Conservation (phyloP, 1,139 yeast genomes). For the Taiozyma sp. region DNA sequence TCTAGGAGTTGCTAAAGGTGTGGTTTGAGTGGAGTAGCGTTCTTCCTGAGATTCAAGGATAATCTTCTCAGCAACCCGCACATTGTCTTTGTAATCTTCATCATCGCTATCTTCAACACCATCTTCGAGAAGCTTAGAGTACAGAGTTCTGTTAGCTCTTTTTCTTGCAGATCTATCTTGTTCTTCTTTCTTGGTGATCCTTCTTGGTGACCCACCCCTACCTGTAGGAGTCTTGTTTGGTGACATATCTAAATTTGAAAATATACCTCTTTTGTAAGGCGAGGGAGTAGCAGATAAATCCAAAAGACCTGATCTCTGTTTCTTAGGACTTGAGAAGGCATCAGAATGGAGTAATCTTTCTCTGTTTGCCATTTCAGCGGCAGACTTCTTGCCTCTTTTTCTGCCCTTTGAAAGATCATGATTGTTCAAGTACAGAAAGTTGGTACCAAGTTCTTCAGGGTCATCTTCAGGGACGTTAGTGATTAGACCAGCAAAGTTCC, state of each 20-base stretch:
- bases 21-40: slow-evolving; percentile 12
- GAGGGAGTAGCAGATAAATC: slow-evolving; percentile 11
- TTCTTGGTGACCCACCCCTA: slow-evolving; percentile 35
- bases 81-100: slow-evolving; percentile 34
- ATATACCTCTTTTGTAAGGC: slow-evolving; percentile 24
- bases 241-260: slow-evolving; percentile 11
- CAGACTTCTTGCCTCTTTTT: not conserved
- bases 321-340: slow-evolving; percentile 20
- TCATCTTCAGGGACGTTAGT: not conserved
- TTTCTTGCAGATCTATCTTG: slow-evolving; percentile 45
- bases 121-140: slow-evolving; percentile 33
- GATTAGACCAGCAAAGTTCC: not conserved
- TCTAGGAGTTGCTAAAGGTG: slow-evolving; percentile 10
- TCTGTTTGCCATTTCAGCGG: not conserved
- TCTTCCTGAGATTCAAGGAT: slow-evolving; percentile 26
- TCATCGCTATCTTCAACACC: slow-evolving; percentile 31
- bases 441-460: slow-evolving; percentile 3
- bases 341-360: slow-evolving; percentile 11
- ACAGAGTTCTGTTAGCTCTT: slow-evolving; percentile 36
- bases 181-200: slow-evolving; percentile 1
- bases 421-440: slow-evolving; percentile 6
- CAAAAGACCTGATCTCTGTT: slow-evolving; percentile 16
- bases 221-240: slow-evolving; percentile 37
- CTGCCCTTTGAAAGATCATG: not conserved
- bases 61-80: slow-evolving; percentile 41